These are phyloP conservation scores for Aspergillus pseudoglaucus DNA, from an alignment of 2,329 filamentous ascomycete genomes.

Conservation along the genomic window DNA sequence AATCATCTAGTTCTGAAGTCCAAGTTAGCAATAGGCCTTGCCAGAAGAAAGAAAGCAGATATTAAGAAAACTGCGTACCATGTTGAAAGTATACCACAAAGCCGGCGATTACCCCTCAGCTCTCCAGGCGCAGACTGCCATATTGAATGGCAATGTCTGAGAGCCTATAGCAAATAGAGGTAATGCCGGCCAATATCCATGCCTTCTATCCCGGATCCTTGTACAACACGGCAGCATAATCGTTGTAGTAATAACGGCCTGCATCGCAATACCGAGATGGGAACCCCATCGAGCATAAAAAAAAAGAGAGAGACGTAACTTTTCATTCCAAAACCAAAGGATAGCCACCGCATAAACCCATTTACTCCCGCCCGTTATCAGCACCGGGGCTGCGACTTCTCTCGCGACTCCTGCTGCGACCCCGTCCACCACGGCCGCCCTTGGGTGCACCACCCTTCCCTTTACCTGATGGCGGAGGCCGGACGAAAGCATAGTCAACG, in stretches of 20 bases:
- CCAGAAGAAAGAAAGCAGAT: neutral
- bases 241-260: neutral
- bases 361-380: constrained; percentile 28
- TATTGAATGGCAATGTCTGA: neutral
- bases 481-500: constrained; percentile 61
- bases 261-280: too few relatives aligned
- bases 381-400: constrained; percentile 41
- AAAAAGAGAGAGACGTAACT: too few relatives aligned
- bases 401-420: constrained; percentile 40
- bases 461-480: constrained; percentile 48
- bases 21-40: neutral
- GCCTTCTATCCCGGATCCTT: neutral
- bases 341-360: neutral
- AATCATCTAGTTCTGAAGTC: neutral
- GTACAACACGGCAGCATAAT: neutral
- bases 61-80: constrained; percentile 16
- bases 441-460: constrained; percentile 36
- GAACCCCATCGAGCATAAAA: too few relatives aligned
- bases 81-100: constrained; percentile 17
- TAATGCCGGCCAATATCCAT: constrained; percentile 15
- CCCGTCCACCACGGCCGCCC: constrained; percentile 33
- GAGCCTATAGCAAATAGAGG: constrained; percentile 3
- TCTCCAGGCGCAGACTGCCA: neutral
- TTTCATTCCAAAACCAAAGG: neutral
- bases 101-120: constrained; percentile 20